These are phyloP conservation scores for Colletotrichum echinochloae DNA, from an alignment of 2,329 filamentous ascomycete genomes.

Conservation along the genomic window DNA sequence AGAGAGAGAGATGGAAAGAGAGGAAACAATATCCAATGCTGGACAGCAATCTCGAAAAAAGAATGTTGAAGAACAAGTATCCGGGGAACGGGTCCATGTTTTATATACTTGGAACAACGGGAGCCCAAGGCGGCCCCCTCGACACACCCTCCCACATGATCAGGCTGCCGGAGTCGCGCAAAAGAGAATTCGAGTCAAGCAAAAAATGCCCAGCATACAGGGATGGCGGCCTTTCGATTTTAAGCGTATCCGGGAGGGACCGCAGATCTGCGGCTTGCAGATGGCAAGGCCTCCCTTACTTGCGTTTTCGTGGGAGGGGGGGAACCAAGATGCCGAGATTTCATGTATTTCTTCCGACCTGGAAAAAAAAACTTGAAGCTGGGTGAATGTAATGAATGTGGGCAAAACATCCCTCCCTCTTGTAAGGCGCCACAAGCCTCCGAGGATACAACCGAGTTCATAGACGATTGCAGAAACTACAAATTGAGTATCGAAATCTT, in stretches of 20 bases:
- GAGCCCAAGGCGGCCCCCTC: no score
- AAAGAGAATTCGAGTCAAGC: background rate
- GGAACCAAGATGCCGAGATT: background rate
- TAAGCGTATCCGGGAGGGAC: background rate
- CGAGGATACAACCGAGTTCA: background rate
- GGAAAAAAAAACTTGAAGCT: background rate
- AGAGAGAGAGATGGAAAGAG: background rate
- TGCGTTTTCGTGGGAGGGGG: no score
- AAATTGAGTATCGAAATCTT: background rate
- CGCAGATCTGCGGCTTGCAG: background rate
- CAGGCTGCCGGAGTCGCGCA: background rate
- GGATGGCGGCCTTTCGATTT: background rate
- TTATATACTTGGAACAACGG: background rate
- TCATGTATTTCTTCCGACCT: background rate
- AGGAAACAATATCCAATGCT: background rate
- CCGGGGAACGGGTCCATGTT: background rate
- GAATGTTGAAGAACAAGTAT: background rate
- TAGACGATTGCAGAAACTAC: background rate
- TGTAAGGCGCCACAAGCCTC: conserved; percentile 9
- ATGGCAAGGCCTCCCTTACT: background rate
- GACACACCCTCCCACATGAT: background rate
- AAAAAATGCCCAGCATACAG: background rate
- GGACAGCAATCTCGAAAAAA: background rate
- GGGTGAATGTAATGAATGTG: background rate
- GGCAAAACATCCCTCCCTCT: background rate